Percentiles rank a stretch among this genome's conserved stretches.
Evolutionary conservation across 2,329 filamentous ascomycete genomes (phyloP).

Genomic region (Hypoxylon sp.): DNA sequence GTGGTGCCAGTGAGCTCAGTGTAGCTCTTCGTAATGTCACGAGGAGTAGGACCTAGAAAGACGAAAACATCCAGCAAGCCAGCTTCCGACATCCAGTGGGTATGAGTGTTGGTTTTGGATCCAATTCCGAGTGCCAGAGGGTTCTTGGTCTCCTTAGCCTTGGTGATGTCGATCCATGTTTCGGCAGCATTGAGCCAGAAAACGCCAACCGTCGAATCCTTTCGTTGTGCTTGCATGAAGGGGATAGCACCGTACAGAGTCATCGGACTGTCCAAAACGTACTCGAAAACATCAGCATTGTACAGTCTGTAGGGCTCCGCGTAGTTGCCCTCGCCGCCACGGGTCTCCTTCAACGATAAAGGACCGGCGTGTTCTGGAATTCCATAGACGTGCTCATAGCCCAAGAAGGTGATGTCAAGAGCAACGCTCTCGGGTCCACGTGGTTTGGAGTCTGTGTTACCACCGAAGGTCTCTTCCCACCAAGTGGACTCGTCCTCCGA

Average conservation of each 20-base stretch:
- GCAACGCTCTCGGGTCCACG: conserved; percentile 91
- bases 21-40: conserved; percentile 84
- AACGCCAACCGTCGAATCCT: conserved; percentile 91
- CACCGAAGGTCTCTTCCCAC: conserved; percentile 98
- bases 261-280: conserved; percentile 97
- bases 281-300: conserved; percentile 98
- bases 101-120: conserved; percentile 81
- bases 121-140: conserved; percentile 79
- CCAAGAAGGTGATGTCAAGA: conserved; percentile 91
- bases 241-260: conserved; percentile 97
- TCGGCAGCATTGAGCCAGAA: conserved; percentile 98
- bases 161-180: conserved; percentile 96
- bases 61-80: conserved; percentile 93
- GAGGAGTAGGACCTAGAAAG: conserved; percentile 88
- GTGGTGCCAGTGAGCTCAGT: conserved; percentile 92
- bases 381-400: conserved; percentile 92
- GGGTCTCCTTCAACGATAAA: conserved; percentile 88
- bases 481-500: conserved; percentile 87
- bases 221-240: conserved; percentile 96
- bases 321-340: conserved; percentile 87
- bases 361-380: conserved; percentile 94
- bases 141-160: conserved; percentile 79
- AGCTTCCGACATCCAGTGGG: conserved; percentile 96
- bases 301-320: conserved; percentile 93
- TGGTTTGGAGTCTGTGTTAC: conserved; percentile 96